Conservation (phyloP, 2,329 filamentous ascomycete genomes). For the Dissoconium aciculare region DNA sequence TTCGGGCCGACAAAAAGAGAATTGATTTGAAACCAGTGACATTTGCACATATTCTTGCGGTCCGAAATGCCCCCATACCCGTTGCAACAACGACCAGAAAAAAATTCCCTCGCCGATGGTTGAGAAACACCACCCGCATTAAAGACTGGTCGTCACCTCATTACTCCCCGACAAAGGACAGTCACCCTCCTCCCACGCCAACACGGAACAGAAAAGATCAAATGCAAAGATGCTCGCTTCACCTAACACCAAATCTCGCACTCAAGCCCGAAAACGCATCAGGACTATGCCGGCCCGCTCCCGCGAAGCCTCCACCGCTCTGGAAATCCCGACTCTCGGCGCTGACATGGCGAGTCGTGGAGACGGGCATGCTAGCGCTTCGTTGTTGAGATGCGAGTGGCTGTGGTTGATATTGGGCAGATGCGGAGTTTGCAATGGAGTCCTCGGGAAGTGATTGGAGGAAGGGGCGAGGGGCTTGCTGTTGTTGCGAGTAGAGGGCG, state of each 20-base stretch:
- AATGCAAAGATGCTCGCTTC: background rate
- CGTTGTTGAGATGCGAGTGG: background rate
- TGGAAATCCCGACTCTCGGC: constrained; percentile 54
- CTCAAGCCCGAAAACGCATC: constrained; percentile 68
- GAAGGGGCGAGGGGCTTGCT: background rate
- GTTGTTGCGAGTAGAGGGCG: constrained; percentile 44
- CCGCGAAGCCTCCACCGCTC: constrained; percentile 21
- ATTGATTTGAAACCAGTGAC: too few species aligned
- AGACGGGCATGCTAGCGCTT: constrained; percentile 24
- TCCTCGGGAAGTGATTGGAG: constrained; percentile 20
- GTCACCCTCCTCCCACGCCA: too few species aligned
- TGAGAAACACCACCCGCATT: too few species aligned
- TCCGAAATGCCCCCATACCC: too few species aligned
- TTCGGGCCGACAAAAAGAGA: too few species aligned
- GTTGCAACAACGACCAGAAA: too few species aligned
- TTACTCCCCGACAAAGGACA: too few species aligned
- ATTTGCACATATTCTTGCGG: too few species aligned
- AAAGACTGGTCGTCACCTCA: too few species aligned
- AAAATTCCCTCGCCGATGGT: too few species aligned
- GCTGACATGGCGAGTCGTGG: constrained; percentile 36
- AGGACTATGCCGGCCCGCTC: constrained; percentile 56
- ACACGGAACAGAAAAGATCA: too few species aligned
- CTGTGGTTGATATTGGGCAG: background rate
- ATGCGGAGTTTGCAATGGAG: background rate
- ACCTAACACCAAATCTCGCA: constrained; percentile 28